Conservation (phyloP, 768 basidiomycete genomes). For the Mycena rosella region DNA sequence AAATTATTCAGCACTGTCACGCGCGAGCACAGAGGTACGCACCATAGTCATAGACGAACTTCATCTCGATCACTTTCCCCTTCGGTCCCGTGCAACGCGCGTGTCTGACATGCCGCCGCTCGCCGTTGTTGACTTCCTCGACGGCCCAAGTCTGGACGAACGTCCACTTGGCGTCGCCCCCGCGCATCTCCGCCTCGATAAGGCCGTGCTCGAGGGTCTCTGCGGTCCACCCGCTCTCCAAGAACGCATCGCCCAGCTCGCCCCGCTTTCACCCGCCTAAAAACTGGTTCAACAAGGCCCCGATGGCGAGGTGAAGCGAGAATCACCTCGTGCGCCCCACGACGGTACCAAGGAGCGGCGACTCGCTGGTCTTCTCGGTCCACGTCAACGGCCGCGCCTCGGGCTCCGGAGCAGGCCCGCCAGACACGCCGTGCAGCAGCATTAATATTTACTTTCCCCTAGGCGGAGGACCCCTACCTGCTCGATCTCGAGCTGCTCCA, state of each 20-base stretch:
- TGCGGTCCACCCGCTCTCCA: too few relatives aligned
- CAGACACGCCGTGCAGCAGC: too few relatives aligned
- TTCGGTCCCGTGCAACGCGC: constrained; percentile 72
- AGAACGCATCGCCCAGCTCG: too few relatives aligned
- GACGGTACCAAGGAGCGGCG: neutral
- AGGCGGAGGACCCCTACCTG: too few relatives aligned
- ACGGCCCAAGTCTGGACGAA: constrained; percentile 70
- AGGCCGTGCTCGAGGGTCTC: constrained; percentile 56
- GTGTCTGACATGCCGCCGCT: constrained; percentile 70
- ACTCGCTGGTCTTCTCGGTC: neutral
- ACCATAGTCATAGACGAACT: constrained; percentile 79
- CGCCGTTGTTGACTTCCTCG: constrained; percentile 65
- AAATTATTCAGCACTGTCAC: too few relatives aligned
- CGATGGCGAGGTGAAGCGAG: too few relatives aligned
- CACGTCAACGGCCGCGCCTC: neutral
- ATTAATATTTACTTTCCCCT: too few relatives aligned
- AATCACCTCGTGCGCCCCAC: neutral
- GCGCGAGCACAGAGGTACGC: too few relatives aligned
- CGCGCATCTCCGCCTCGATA: constrained; percentile 60
- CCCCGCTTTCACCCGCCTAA: too few relatives aligned
- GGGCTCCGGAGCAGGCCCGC: neutral
- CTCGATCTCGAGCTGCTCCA: constrained; percentile 55
- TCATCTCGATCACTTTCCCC: constrained; percentile 66
- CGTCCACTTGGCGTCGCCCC: constrained; percentile 77
- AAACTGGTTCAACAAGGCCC: too few relatives aligned